A percentile compares a stretch with the other conserved stretches of the same genome.
phyloP scores from a whole-genome alignment of 2,329 filamentous ascomycete species.

The Teratosphaeria zuluensis region DNA sequence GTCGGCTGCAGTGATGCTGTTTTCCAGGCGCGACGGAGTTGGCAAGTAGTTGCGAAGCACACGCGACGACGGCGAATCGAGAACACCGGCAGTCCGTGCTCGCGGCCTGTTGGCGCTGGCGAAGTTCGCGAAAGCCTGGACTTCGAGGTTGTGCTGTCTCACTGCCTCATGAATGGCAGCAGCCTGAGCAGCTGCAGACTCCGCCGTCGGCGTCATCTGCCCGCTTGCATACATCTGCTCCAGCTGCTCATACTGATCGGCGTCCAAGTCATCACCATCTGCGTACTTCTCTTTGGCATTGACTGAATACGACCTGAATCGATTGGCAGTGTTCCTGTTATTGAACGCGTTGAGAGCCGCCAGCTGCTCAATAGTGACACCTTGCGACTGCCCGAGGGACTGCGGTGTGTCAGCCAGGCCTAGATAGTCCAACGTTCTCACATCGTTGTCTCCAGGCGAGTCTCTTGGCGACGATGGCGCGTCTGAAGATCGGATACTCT shows the following conservation, averaged over 20 bases:
- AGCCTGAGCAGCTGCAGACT: constrained; percentile 47
- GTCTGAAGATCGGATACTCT: constrained; percentile 81
- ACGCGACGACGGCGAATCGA: constrained; percentile 64
- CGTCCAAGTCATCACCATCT: constrained; percentile 60
- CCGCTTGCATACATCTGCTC: constrained; percentile 48
- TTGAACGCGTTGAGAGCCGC: constrained; percentile 67
- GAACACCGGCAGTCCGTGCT: constrained; percentile 80
- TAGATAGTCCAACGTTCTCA: constrained; percentile 89
- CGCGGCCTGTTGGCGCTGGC: constrained; percentile 73
- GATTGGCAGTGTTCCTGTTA: constrained; percentile 62
- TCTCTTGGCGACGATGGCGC: constrained; percentile 80
- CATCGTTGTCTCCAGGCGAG: constrained; percentile 74
- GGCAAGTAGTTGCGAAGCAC: constrained; percentile 63
- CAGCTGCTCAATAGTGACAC: constrained; percentile 58
- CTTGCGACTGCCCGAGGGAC: constrained; percentile 45
- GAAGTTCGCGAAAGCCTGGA: constrained; percentile 83
- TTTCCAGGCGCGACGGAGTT: constrained; percentile 66
- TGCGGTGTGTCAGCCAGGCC: constrained; percentile 91
- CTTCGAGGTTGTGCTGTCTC: constrained; percentile 82
- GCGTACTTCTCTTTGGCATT: constrained; percentile 98
- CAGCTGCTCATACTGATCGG: constrained; percentile 41
- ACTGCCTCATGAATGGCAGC: constrained; percentile 61
- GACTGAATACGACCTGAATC: constrained; percentile 94
- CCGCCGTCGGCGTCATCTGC: constrained; percentile 48
- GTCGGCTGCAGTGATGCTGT: constrained; percentile 64